These are phyloP conservation scores for Rosa rugosa DNA, from an alignment of 306 rosid genomes.

Conservation along the genomic window DNA sequence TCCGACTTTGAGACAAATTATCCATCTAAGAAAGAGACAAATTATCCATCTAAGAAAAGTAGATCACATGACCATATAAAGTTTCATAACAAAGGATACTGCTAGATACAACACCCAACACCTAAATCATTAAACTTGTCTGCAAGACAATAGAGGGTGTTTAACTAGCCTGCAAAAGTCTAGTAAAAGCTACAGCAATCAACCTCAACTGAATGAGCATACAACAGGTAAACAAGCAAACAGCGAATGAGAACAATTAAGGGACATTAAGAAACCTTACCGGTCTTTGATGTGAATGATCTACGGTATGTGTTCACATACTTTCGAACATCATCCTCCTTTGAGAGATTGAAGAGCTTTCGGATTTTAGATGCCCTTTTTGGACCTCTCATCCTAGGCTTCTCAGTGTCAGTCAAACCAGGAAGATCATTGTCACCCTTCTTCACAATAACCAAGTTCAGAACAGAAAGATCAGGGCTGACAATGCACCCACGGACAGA, in stretches of 20 bases:
- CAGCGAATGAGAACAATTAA: neutral
- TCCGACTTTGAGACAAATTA: neutral
- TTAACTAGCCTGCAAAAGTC: neutral
- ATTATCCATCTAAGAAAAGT: neutral
- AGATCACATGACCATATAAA: neutral
- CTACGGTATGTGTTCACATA: slow-evolving; percentile 67
- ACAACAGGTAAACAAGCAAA: neutral
- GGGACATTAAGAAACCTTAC: slow-evolving; percentile 16
- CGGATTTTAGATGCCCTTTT: slow-evolving; percentile 70
- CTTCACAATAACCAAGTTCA: slow-evolving; percentile 64
- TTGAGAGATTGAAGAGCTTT: slow-evolving; percentile 56
- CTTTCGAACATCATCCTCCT: slow-evolving; percentile 65
- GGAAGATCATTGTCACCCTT: slow-evolving; percentile 67
- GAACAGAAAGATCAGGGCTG: slow-evolving; percentile 60
- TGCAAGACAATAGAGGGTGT: too few relatives aligned
- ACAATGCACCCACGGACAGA: slow-evolving; percentile 65
- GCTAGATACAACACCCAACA: neutral
- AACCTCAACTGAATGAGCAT: neutral
- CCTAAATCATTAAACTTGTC: neutral
- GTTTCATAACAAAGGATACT: neutral
- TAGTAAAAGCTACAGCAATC: neutral
- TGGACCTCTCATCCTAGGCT: slow-evolving; percentile 67
- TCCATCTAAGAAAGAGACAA: too few relatives aligned
- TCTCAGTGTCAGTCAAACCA: slow-evolving; percentile 61
- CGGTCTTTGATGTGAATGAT: slow-evolving; percentile 43